Evolutionary conservation across 768 basidiomycete genomes (phyloP), one percentile per base, ranked within the genome.

Genomic region (Kwoniella sp.): DNA sequence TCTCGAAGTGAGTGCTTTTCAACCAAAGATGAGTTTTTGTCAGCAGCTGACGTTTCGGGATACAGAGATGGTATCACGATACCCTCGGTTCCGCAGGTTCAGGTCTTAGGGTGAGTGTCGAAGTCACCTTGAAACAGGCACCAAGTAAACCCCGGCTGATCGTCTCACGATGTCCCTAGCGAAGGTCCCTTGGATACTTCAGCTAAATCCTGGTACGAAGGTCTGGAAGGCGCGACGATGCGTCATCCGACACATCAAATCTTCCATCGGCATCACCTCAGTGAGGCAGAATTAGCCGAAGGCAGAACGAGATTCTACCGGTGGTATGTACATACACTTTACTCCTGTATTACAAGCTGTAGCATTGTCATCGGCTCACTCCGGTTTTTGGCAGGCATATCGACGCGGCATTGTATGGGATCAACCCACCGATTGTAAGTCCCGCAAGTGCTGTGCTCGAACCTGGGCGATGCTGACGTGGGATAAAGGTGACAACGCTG

Each of bases 321-420:
- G 7, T 62, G 61, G 61, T 55, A 12, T 4, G 58, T 47, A 4
- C 34, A 4, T 28, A 5, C 11, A 13, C 12, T 30, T 37, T 38
- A 8, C 12, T 29, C 29, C 37, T 15, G 37, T 23, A 17, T 20
- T 23, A 12, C 9, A 4, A 12, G 4, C 26, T 22, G 38, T 20
- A 29, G 15, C 29, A n/a, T n/a, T n/a, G n/a, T n/a, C n/a, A n/a
- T n/a, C n/a, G n/a, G n/a, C n/a, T n/a, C n/a, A n/a, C n/a, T n/a
- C n/a, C n/a, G n/a, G n/a, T n/a, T n/a, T n/a, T 37, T 37, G 13
- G 29, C 59, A 62, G 61, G 61, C 61, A 62, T 30, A 62, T 62
- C 38, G 61, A 62, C 37, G 61, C 61, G 1, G 61, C 61, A 28
- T 38, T 62, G 12, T 62, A 62, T 51, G 61, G 25, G 13, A 54